phyloP scores from a whole-genome alignment of 768 basidiomycete genomes.

The Antrodiella citrinella region DNA sequence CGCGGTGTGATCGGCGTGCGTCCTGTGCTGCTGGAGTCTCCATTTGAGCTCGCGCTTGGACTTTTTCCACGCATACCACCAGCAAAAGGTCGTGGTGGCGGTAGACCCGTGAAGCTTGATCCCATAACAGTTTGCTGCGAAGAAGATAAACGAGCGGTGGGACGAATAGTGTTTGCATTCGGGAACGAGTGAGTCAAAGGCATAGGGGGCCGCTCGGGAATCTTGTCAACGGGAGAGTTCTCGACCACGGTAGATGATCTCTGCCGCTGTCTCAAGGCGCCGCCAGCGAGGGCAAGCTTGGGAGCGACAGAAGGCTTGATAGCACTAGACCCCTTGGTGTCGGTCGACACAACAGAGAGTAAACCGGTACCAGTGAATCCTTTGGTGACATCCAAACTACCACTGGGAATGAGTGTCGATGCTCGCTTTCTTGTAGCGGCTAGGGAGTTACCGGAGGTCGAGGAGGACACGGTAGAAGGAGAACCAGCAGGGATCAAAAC shows the following conservation, averaged over 20 bases:
- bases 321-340: not conserved
- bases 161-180: not conserved
- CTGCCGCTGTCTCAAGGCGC: not conserved
- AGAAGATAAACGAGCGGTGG: not conserved
- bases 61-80: conserved; percentile 43
- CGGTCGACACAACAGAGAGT: conserved; percentile 7
- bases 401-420: conserved; percentile 14
- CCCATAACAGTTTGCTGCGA: not conserved
- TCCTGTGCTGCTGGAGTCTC: conserved; percentile 69
- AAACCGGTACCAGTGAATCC: conserved; percentile 22
- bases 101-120: not conserved
- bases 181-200: not conserved
- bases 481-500: not conserved
- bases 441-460: not conserved
- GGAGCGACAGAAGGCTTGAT: not conserved
- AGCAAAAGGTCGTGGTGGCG: conserved; percentile 48
- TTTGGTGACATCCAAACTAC: conserved; percentile 5
- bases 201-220: not conserved
- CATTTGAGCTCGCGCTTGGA: conserved; percentile 71
- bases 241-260: conserved; percentile 1
- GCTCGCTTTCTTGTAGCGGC: conserved; percentile 1
- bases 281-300: not conserved
- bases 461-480: not conserved
- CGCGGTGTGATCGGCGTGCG: conserved; percentile 67
- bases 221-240: not conserved